Evolutionary conservation across 2,329 filamentous ascomycete genomes (phyloP).

Genomic region (Fusarium metavorans): DNA sequence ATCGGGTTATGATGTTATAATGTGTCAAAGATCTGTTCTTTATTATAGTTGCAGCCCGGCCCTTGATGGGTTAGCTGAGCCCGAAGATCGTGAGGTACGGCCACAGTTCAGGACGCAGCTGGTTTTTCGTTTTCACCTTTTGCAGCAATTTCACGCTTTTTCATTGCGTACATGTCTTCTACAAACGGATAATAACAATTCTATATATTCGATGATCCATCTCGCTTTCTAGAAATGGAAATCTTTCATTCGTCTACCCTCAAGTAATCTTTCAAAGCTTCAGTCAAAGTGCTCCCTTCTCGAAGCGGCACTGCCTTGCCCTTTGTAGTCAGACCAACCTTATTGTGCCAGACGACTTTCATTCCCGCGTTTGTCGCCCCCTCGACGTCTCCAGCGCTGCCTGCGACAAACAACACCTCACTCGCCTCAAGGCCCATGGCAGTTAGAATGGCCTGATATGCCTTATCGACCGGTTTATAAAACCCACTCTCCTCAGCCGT

Average conservation of each 20-base stretch:
- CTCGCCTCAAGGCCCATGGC: slow-evolving; percentile 40
- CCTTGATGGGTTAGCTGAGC: too few species aligned
- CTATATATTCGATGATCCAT: too few species aligned
- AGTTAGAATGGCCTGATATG: slow-evolving; percentile 49
- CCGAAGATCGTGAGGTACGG: neutral
- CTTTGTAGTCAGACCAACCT: slow-evolving; percentile 43
- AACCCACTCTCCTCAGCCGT: slow-evolving; percentile 55
- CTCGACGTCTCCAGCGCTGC: slow-evolving; percentile 55
- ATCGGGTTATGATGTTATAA: too few species aligned
- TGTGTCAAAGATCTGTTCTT: too few species aligned
- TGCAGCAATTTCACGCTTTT: neutral
- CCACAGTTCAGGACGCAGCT: neutral
- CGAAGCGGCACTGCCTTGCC: slow-evolving; percentile 34
- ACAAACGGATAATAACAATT: neutral
- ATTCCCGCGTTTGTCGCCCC: slow-evolving; percentile 53
- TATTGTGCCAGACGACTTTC: slow-evolving; percentile 55
- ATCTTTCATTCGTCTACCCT: neutral
- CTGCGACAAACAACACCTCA: slow-evolving; percentile 53
- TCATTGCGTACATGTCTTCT: neutral
- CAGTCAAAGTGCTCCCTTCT: slow-evolving; percentile 7
- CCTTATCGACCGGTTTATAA: slow-evolving; percentile 51
- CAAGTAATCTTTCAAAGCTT: neutral
- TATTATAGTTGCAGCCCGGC: too few species aligned
- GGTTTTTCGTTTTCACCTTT: neutral
- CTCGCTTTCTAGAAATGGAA: neutral